Base-by-base conservation (phyloP, 441 rosid species). In the Syzygium malaccense region DNA sequence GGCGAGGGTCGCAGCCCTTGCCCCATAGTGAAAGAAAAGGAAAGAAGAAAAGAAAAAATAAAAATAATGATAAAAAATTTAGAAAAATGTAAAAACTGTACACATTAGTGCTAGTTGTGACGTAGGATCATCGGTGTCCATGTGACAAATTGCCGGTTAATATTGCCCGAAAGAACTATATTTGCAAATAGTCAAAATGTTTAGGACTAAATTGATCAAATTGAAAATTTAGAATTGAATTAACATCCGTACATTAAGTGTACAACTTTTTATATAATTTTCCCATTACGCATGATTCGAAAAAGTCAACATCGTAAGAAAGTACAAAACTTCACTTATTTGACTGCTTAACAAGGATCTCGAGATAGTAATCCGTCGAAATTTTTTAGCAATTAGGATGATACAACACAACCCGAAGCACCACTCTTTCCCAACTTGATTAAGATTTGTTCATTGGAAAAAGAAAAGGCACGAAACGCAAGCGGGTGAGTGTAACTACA, bases 81-180 rank as follows among this genome's bases (percentile, higher is more conserved):
- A 45, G 48, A 15, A 64, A 64, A 4, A 64, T 64, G 41, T 3
- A 11, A 12, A 37, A 71, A 20, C 2, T 0, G 2, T 33, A 2
- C 0, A 0, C 0, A 0, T 68, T 1, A 68, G 6, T 7, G 5
- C 5, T 19, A 2, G 0, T 2, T 7, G 0, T 33, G 14, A 10
- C 5, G 15, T 19, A 68, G 0, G 8, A 68, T 3, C 7, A 9
- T 0, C 0, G 12, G 0, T 2, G 12, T 71, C 7, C 0, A 0
- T 5, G 1, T 41, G 6, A 41, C 45, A 41, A 41, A 41, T 41
- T 41, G 45, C 8, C 1, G 45, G 25, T 6, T 7, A 32, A 68
- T 23, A 33, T 68, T 19, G 13, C 1, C 2, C 1, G 0, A 5
- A 66, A 32, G 0, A 0, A 71, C 26, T 71, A 33, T 20, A 71